phyloP scores from a whole-genome alignment of 2,329 filamentous ascomycete species.

The Pseudovirgaria hyperparasitica region DNA sequence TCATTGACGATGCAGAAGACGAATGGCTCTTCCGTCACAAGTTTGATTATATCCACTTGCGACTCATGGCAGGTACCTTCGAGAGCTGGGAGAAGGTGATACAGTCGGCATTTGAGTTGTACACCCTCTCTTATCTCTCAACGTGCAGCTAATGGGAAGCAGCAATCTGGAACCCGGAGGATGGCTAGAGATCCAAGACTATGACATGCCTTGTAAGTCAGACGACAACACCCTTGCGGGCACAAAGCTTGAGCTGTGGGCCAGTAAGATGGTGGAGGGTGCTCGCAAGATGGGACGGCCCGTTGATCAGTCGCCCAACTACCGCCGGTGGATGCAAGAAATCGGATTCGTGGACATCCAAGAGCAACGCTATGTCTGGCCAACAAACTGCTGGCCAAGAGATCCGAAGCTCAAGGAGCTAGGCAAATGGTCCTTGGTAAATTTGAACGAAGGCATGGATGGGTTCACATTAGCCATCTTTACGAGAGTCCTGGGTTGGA shows the following conservation, averaged over 20 bases:
- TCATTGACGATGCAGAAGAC: constrained; percentile 21
- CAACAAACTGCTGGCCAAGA: constrained; percentile 32
- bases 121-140: too few relatives aligned
- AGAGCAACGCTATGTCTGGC: constrained; percentile 20
- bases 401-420: constrained; percentile 38
- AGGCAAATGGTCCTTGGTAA: constrained; percentile 24
- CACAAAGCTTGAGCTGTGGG: constrained; percentile 9
- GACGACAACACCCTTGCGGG: constrained; percentile 10
- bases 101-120: constrained; percentile 18
- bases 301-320: constrained; percentile 25
- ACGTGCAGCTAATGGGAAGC: too few relatives aligned
- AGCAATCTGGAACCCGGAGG: constrained; percentile 34
- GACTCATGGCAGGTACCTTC: constrained; percentile 38
- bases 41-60: constrained; percentile 45
- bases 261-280: constrained; percentile 19
- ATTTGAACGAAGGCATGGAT: constrained; percentile 12
- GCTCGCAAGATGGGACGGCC: constrained; percentile 27
- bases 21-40: constrained; percentile 40
- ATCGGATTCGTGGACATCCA: constrained; percentile 33
- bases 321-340: constrained; percentile 25
- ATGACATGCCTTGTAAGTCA: constrained; percentile 10
- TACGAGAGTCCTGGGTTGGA: constrained; percentile 11
- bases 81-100: constrained; percentile 37
- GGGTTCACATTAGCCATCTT: constrained; percentile 10
- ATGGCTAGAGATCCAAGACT: constrained; percentile 37